Percentiles rank a stretch among this genome's conserved stretches.
phyloP scores from a whole-genome alignment of 768 basidiomycete species.

The Naganishia antarctica region DNA sequence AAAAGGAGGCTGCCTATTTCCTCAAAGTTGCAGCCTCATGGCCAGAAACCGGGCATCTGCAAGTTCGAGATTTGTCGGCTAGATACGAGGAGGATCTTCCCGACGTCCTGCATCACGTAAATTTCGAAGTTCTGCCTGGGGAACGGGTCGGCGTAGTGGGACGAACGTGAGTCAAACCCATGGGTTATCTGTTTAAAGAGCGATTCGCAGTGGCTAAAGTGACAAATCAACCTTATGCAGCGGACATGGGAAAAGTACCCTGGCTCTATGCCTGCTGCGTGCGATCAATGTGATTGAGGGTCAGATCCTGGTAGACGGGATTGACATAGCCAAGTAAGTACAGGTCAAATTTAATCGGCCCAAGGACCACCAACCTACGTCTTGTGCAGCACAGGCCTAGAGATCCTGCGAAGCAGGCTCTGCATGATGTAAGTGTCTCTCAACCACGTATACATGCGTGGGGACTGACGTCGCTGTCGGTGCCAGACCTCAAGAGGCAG shows the following conservation, averaged over 20 bases:
- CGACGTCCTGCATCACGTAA: conserved; percentile 41
- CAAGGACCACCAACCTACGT: neutral
- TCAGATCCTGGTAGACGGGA: conserved; percentile 40
- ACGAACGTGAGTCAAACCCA: conserved; percentile 40
- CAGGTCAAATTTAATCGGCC: conserved; percentile 59
- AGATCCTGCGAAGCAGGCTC: too few relatives aligned
- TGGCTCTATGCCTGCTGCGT: conserved; percentile 45
- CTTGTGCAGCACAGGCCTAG: too few relatives aligned
- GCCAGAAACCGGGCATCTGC: conserved; percentile 38
- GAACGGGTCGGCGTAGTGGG: conserved; percentile 45
- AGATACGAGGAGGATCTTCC: conserved; percentile 44
- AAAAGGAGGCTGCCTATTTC: neutral
- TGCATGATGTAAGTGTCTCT: too few relatives aligned
- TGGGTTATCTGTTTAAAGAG: too few relatives aligned
- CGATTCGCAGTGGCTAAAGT: too few relatives aligned
- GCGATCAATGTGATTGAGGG: conserved; percentile 36
- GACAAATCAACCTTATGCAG: conserved; percentile 47
- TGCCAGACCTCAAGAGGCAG: conserved; percentile 38
- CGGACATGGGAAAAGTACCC: conserved; percentile 39
- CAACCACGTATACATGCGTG: too few relatives aligned
- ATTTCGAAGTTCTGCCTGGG: conserved; percentile 22
- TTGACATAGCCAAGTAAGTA: conserved; percentile 32
- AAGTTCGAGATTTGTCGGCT: conserved; percentile 33
- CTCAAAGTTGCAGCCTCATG: conserved; percentile 32
- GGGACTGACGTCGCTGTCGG: too few relatives aligned